Base-by-base conservation (phyloP, 805 yeast genomes). In the Scheffersomyces coipomensis region DNA sequence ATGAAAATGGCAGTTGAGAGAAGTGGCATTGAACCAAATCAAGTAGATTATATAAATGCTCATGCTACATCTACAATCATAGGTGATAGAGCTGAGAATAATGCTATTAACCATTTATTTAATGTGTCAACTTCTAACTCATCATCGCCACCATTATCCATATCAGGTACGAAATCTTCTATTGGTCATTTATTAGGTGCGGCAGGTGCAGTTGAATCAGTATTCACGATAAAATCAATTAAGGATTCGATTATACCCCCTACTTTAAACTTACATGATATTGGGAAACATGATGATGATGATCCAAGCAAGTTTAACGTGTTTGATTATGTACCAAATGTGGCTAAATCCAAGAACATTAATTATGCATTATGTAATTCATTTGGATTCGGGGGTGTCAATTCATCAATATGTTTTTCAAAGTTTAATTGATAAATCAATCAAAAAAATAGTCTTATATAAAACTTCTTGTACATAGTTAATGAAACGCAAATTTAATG, bases 371-470 rank as follows among this genome's bases (percentile, higher is more conserved):
- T 93, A 50, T 79, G 88, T 34, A 93, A 93, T 55, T 88, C 97
- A 51, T 91, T 95, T 64, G 99, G 99, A 0, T 93, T 93, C 66
- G 99, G 99, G 6, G 99, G 99, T 7, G 88, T 95, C 4, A 93
- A 93, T 60, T 83, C 95, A 5, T 75, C 95, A 2, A 53, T 93
- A 2, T 71, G 81, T 32, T 76, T 83, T 37, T 45, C 53, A 1
- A 58, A 53, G 35, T 58, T 42, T 35, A 26, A 34, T 21, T 26
- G 19, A 24, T 29, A n/a, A 24, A n/a, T n/a, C n/a, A n/a, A n/a
- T n/a, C n/a, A n/a, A n/a, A n/a, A n/a, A n/a, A n/a, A n/a, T n/a
- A n/a, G n/a, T n/a, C n/a, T n/a, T n/a, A n/a, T n/a, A n/a, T n/a
- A n/a, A n/a, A n/a, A n/a, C n/a, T n/a, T n/a, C n/a, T n/a, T n/a